Evolutionary conservation across 1,284 basidiomycete genomes (phyloP).

Genomic region (Ustilago loliicola): DNA sequence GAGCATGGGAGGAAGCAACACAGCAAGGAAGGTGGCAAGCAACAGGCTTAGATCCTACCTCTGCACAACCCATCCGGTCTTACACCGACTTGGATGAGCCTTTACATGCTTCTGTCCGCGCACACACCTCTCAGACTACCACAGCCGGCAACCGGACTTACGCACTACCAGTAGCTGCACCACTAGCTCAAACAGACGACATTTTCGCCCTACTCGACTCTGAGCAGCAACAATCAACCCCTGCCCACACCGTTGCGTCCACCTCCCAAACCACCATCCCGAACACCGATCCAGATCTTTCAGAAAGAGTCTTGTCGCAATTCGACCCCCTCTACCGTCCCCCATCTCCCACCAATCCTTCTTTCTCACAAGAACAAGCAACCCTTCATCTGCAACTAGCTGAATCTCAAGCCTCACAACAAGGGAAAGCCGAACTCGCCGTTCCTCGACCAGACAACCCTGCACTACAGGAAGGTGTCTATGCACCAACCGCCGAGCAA

Average conservation of each 20-base stretch:
- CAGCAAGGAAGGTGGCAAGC: slow-evolving; percentile 10
- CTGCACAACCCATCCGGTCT: not conserved
- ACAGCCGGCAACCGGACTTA: not conserved
- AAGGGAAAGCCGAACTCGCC: slow-evolving; percentile 21
- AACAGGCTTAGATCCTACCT: slow-evolving; percentile 23
- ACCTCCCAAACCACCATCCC: not conserved
- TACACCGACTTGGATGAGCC: slow-evolving; percentile 29
- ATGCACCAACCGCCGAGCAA: slow-evolving; percentile 31
- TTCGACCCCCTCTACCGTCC: slow-evolving; percentile 30
- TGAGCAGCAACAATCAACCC: slow-evolving; percentile 11
- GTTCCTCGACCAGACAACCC: slow-evolving; percentile 42
- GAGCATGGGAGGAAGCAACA: slow-evolving; percentile 12
- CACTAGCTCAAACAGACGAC: slow-evolving; percentile 27
- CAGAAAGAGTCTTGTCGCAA: slow-evolving; percentile 1
- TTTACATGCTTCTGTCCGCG: slow-evolving; percentile 25
- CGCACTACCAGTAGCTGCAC: slow-evolving; percentile 3
- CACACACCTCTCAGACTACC: not conserved
- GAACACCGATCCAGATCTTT: not conserved
- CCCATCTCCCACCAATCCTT: slow-evolving; percentile 31
- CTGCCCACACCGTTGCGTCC: not conserved
- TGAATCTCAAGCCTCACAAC: slow-evolving; percentile 27
- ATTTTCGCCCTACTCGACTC: slow-evolving; percentile 40
- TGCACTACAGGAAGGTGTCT: slow-evolving; percentile 28
- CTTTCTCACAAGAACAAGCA: slow-evolving; percentile 43
- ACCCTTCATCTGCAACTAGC: slow-evolving; percentile 34